Conservation (phyloP, 75 land plant genomes). For the Gnetum montanum region DNA sequence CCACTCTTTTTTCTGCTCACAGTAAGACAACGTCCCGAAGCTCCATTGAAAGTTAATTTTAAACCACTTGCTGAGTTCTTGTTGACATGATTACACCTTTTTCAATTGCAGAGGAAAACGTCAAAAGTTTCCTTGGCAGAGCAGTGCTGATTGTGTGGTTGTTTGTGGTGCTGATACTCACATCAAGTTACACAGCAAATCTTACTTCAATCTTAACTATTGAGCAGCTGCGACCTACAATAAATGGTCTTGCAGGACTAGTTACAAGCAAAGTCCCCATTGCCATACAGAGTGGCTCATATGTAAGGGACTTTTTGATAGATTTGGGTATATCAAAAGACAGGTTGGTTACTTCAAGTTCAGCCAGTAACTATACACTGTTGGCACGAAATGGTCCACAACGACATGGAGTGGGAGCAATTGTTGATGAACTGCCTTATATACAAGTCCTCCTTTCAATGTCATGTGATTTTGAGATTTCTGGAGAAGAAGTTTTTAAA, state of each 20-base stretch:
- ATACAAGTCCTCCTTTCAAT: conserved; percentile 67
- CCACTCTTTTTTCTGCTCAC: too few relatives aligned
- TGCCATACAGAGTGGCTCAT: conserved; percentile 69
- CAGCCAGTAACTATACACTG: conserved; percentile 34
- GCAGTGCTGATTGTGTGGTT: conserved; percentile 76
- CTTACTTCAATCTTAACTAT: conserved; percentile 71
- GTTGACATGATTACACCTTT: too few relatives aligned
- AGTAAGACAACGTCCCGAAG: too few relatives aligned
- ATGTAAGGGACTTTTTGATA: conserved; percentile 44
- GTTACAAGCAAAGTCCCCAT: conserved; percentile 48
- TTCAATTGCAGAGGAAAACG: conserved; percentile 71
- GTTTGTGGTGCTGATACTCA: conserved; percentile 79
- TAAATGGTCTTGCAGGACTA: conserved; percentile 62
- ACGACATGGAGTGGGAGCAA: conserved; percentile 73
- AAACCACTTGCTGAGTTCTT: too few relatives aligned
- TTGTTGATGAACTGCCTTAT: conserved; percentile 80
- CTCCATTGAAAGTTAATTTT: too few relatives aligned
- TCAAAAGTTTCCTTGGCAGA: conserved; percentile 63
- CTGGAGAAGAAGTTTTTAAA: conserved; percentile 70
- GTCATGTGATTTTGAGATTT: conserved; percentile 53
- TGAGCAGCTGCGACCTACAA: conserved; percentile 55
- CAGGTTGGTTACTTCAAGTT: conserved; percentile 44
- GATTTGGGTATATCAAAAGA: conserved; percentile 50
- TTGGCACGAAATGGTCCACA: conserved; percentile 53
- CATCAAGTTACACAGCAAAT: conserved; percentile 83